A percentile compares a stretch with the other conserved stretches of the same genome.
Conservation (phyloP, 2,329 filamentous ascomycete genomes). For the Epichloe brachyelytri region DNA sequence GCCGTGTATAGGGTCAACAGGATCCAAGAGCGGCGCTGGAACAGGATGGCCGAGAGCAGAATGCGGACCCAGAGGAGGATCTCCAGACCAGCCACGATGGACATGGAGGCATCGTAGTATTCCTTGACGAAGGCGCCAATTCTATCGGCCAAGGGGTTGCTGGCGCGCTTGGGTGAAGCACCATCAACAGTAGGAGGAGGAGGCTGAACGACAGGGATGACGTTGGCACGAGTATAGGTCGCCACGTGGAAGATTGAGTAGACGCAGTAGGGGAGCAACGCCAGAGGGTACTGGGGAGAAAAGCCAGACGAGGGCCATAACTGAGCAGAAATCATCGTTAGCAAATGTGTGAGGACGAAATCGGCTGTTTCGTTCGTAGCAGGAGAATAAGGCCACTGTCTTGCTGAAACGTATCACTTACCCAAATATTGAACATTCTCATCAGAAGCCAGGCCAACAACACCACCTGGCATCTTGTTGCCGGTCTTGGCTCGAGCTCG, state of each 20-base stretch:
- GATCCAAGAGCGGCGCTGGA: constrained; percentile 85
- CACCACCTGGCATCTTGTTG: constrained; percentile 44
- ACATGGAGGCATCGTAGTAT: constrained; percentile 96
- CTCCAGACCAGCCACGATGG: constrained; percentile 77
- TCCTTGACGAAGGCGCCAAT: constrained; percentile 94
- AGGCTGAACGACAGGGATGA: constrained; percentile 77
- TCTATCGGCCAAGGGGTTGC: constrained; percentile 57
- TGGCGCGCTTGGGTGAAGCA: constrained; percentile 40
- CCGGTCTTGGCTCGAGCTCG: constrained; percentile 70
- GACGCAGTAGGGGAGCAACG: constrained; percentile 85
- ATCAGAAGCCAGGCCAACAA: constrained; percentile 59
- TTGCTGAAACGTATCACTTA: constrained; percentile 33
- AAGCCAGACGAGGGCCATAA: constrained; percentile 92
- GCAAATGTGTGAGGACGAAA: background rate
- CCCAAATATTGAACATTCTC: constrained; percentile 97
- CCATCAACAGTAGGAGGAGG: constrained; percentile 42
- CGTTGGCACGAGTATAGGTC: constrained; percentile 86
- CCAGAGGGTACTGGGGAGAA: constrained; percentile 77
- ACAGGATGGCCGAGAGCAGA: constrained; percentile 66
- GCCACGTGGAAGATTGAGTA: constrained; percentile 98
- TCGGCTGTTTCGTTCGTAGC: too few species aligned
- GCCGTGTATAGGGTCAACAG: constrained; percentile 73
- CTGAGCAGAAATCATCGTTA: constrained; percentile 28
- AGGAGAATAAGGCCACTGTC: background rate
- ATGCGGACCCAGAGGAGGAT: constrained; percentile 78